phyloP scores from a whole-genome alignment of 768 basidiomycete genomes.

The Lactarius tabidus region DNA sequence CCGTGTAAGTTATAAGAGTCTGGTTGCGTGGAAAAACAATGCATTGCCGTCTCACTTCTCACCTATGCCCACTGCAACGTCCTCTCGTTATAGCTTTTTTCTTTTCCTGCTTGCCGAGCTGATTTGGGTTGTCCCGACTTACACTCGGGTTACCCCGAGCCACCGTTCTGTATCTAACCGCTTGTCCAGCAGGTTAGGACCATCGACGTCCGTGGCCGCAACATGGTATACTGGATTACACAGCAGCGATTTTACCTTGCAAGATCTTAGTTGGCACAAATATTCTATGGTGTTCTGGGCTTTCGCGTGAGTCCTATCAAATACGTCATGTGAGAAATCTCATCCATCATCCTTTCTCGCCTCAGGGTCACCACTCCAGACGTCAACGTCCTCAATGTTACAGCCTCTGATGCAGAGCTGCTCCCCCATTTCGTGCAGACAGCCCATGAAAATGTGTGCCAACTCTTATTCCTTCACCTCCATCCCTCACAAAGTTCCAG shows the following conservation, averaged over 20 bases:
- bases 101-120: not conserved
- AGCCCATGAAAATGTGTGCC: slow-evolving; percentile 26
- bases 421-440: slow-evolving; percentile 27
- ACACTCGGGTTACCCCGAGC: not conserved
- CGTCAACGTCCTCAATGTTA: slow-evolving; percentile 28
- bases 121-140: not conserved
- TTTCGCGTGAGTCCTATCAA: slow-evolving; percentile 49
- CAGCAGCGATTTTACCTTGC: slow-evolving; percentile 38
- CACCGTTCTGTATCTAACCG: no score
- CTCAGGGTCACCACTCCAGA: slow-evolving; percentile 19
- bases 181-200: not conserved
- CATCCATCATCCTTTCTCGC: slow-evolving; percentile 5
- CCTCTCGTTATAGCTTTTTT: not conserved
- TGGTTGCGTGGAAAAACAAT: not conserved
- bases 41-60: not conserved
- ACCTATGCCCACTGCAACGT: not conserved
- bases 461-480: not conserved
- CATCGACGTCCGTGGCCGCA: slow-evolving; percentile 35
- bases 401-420: slow-evolving; percentile 28
- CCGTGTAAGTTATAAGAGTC: not conserved
- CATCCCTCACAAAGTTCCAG: slow-evolving; percentile 1
- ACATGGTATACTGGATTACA: slow-evolving; percentile 60
- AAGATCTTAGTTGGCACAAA: slow-evolving; percentile 49
- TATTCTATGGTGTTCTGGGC: slow-evolving; percentile 52
- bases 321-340: not conserved